These are phyloP conservation scores for Capronia coronata DNA, from an alignment of 2,329 filamentous ascomycete genomes.

Conservation along the genomic window DNA sequence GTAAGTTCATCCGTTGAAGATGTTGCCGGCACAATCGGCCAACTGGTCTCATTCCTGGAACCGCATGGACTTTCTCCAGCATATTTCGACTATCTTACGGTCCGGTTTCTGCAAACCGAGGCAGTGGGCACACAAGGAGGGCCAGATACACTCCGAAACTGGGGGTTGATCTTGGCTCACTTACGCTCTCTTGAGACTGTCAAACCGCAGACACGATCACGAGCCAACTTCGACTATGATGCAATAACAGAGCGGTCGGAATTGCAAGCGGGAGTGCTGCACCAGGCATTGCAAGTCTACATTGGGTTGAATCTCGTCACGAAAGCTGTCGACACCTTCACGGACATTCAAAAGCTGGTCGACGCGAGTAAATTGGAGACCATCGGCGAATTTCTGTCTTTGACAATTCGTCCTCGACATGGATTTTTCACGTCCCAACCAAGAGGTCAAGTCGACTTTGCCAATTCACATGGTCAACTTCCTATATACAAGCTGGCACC, in stretches of 20 bases:
- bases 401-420: slow-evolving; percentile 1
- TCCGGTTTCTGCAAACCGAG: slow-evolving; percentile 48
- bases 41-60: slow-evolving; percentile 40
- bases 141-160: slow-evolving; percentile 38
- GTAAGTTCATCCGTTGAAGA: background rate
- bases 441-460: slow-evolving; percentile 16
- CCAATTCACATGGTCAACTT: slow-evolving; percentile 26
- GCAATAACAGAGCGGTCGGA: slow-evolving; percentile 18
- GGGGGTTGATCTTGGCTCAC: background rate
- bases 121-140: slow-evolving; percentile 41
- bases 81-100: slow-evolving; percentile 36
- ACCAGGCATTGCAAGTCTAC: slow-evolving; percentile 38
- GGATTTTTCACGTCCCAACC: slow-evolving; percentile 16
- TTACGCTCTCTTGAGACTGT: slow-evolving; percentile 8
- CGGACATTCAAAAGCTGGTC: slow-evolving; percentile 33
- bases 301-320: slow-evolving; percentile 25
- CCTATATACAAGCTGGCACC: slow-evolving; percentile 37
- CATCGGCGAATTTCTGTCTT: slow-evolving; percentile 24
- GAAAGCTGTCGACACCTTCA: slow-evolving; percentile 22
- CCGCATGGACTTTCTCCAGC: slow-evolving; percentile 30
- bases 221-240: slow-evolving; percentile 11
- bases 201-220: background rate
- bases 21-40: slow-evolving; percentile 27
- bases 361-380: slow-evolving; percentile 37
- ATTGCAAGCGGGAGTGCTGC: slow-evolving; percentile 30